phyloP scores from a whole-genome alignment of 352 stramenopile genomes.

The Thraustochytrium striatum region DNA sequence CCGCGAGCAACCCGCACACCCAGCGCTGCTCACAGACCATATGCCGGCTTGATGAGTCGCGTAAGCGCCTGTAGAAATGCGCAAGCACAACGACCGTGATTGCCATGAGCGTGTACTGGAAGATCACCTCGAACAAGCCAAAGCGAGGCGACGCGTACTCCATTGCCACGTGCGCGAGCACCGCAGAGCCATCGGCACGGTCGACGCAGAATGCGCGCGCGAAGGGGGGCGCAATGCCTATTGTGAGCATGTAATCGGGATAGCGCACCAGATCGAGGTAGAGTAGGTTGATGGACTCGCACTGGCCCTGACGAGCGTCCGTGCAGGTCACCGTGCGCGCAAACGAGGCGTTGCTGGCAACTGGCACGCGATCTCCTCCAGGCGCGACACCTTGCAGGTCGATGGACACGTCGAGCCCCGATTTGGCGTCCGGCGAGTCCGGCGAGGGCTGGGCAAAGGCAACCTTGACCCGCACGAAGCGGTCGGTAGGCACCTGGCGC shows the following conservation, averaged over 20 bases:
- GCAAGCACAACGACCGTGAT: neutral
- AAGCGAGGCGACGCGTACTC: neutral
- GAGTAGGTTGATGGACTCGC: neutral
- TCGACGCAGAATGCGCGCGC: neutral
- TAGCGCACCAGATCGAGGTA: neutral
- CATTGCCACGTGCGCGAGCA: neutral
- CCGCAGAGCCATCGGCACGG: neutral
- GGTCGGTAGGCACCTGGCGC: too few species aligned
- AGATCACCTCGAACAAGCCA: neutral
- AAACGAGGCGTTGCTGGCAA: too few species aligned
- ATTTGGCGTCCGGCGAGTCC: too few species aligned
- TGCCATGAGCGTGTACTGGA: neutral
- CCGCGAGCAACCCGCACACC: neutral
- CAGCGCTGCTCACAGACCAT: neutral
- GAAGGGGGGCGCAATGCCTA: neutral
- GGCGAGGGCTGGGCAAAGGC: too few species aligned
- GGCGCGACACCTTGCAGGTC: too few species aligned
- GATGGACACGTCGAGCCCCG: too few species aligned
- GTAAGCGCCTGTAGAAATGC: neutral
- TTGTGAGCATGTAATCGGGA: neutral
- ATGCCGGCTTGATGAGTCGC: neutral
- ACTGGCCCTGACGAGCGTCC: neutral
- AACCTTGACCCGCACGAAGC: too few species aligned
- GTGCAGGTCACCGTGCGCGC: too few species aligned
- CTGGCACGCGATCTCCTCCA: too few species aligned